phyloP scores from a whole-genome alignment of 1,284 basidiomycete genomes.

The Naganishia liquefaciens region DNA sequence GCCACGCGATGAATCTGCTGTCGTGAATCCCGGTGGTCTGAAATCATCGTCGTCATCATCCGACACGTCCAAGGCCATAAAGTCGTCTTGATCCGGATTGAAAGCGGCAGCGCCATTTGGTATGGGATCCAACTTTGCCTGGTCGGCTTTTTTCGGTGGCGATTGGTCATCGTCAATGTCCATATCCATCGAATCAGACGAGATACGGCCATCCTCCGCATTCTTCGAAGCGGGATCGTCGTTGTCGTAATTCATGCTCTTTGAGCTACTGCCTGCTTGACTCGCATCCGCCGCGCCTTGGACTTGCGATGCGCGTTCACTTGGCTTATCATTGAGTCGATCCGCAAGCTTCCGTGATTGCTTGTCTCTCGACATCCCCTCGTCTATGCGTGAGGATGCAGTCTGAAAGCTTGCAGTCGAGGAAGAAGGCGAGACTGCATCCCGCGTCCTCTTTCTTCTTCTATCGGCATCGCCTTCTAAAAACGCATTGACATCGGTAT shows the following conservation, averaged over 20 bases:
- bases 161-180: slow-evolving; percentile 5
- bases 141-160: neutral
- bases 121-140: neutral
- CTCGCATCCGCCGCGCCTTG: neutral
- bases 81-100: slow-evolving; percentile 24
- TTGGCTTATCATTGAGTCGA: neutral
- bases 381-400: slow-evolving; percentile 6
- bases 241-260: neutral
- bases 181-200: slow-evolving; percentile 6
- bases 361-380: slow-evolving; percentile 2
- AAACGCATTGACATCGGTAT: neutral
- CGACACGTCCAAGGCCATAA: slow-evolving; percentile 19
- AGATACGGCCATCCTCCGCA: neutral
- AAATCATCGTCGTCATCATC: slow-evolving; percentile 16
- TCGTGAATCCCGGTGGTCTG: neutral
- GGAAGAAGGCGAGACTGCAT: slow-evolving; percentile 9
- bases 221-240: too few relatives aligned
- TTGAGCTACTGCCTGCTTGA: neutral
- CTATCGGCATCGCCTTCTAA: neutral
- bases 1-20: neutral
- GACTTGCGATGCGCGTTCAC: neutral
- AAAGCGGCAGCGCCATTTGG: neutral
- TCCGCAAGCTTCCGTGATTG: slow-evolving; percentile 5
- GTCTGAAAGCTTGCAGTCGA: slow-evolving; percentile 12
- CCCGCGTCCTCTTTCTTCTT: slow-evolving; percentile 3